Conservation (phyloP, 2,329 filamentous ascomycete genomes). For the Neoscytalidium dimidiatum region DNA sequence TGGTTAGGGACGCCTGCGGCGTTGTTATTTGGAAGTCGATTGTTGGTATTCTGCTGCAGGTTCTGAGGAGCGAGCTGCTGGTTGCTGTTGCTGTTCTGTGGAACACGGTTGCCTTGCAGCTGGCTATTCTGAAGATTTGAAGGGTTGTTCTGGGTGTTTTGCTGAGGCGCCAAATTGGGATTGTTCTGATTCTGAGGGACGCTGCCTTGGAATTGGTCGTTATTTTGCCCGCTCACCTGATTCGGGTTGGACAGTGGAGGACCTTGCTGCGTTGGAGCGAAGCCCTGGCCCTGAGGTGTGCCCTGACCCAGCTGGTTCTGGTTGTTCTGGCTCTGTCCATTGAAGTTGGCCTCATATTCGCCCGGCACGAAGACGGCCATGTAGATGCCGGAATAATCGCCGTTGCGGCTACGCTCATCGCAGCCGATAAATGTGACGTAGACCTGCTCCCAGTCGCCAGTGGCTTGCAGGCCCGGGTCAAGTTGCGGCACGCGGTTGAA, state of each 20-base stretch:
- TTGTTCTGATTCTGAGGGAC: no score
- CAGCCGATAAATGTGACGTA: neutral
- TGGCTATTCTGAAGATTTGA: no score
- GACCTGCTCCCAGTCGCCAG: neutral
- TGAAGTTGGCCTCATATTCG: neutral
- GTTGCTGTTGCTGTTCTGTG: neutral
- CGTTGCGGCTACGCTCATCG: neutral
- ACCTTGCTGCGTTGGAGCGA: no score
- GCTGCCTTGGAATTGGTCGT: no score
- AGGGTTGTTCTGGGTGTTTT: no score
- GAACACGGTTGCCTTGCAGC: neutral
- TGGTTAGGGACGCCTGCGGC: no score
- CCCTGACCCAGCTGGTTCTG: neutral
- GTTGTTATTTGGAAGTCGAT: no score
- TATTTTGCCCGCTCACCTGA: no score
- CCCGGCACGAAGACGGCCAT: neutral
- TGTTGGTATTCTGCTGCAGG: neutral
- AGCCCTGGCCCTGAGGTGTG: neutral
- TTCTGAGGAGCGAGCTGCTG: neutral
- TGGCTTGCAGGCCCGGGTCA: neutral
- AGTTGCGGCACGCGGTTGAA: slow-evolving; percentile 2
- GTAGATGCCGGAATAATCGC: neutral
- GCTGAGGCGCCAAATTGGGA: neutral
- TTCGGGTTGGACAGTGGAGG: no score
- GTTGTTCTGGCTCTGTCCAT: neutral